These are phyloP conservation scores for Toxoplasma gondii DNA, from an alignment of 169 alveolate genomes.

Conservation along the genomic window DNA sequence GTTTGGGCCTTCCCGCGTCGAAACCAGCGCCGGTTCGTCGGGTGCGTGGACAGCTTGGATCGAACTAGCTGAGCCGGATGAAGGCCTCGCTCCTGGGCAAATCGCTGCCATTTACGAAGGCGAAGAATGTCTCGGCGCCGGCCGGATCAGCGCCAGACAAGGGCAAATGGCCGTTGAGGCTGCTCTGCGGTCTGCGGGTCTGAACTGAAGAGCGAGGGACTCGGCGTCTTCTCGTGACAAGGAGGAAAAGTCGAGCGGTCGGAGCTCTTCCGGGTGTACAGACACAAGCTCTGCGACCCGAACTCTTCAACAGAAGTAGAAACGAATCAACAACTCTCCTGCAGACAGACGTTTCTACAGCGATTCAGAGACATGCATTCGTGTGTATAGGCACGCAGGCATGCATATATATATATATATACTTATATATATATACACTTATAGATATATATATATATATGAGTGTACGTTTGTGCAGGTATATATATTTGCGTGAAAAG, in stretches of 20 bases:
- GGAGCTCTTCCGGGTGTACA: too few relatives aligned
- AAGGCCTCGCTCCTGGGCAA: constrained; percentile 83
- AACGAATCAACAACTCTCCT: too few relatives aligned
- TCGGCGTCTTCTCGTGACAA: background rate
- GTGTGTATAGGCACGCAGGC: too few relatives aligned
- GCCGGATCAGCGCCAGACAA: constrained; percentile 55
- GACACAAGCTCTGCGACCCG: too few relatives aligned
- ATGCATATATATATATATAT: background rate
- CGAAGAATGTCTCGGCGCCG: constrained; percentile 78
- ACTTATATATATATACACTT: background rate
- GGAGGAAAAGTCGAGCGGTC: background rate
- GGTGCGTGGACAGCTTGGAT: background rate
- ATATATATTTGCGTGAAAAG: background rate
- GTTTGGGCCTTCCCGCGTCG: background rate
- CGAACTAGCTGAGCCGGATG: constrained; percentile 72
- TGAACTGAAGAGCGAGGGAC: background rate
- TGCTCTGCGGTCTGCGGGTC: background rate
- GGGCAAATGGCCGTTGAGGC: constrained; percentile 6
- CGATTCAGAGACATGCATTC: too few relatives aligned
- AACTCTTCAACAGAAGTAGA: too few relatives aligned
- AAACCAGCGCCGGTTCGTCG: too few relatives aligned
- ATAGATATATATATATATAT: background rate
- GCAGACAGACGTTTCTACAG: too few relatives aligned
- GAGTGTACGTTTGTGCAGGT: background rate
- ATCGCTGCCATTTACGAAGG: constrained; percentile 76